Evolutionary conservation across 2,329 filamentous ascomycete species (phyloP).

Genomic region (Colletotrichum limetticola): DNA sequence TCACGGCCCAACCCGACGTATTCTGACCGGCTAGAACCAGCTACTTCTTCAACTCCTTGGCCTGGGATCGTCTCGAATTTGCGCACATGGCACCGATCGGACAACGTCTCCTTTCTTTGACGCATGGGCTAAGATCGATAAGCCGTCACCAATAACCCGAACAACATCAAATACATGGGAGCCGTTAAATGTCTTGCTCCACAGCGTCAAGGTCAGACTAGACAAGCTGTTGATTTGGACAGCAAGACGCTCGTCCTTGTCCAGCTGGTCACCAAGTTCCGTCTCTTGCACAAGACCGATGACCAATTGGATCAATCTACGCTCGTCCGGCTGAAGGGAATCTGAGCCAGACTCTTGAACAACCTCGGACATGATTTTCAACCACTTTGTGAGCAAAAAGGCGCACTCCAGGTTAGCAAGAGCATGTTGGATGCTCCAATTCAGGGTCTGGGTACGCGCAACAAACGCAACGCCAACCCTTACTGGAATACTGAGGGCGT

Average conservation of each 20-base stretch:
- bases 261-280: conserved; percentile 33
- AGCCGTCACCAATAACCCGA: not conserved
- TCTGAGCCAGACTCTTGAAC: conserved; percentile 22
- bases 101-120: too few species aligned
- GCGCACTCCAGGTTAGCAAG: conserved; percentile 65
- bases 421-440: conserved; percentile 66
- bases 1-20: too few species aligned
- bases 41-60: too few species aligned
- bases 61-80: too few species aligned
- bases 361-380: conserved; percentile 36
- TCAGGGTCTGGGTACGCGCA: conserved; percentile 61
- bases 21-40: too few species aligned
- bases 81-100: too few species aligned
- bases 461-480: conserved; percentile 64
- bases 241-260: not conserved
- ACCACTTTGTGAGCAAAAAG: conserved; percentile 56
- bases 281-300: conserved; percentile 41
- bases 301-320: conserved; percentile 38
- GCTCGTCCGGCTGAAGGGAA: conserved; percentile 36
- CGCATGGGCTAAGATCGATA: not conserved
- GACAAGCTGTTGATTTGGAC: not conserved
- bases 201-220: not conserved
- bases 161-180: not conserved
- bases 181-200: not conserved
- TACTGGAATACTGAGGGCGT: conserved; percentile 64